Conservation (phyloP, 1,284 basidiomycete species). For the Amylostereum chailletii region DNA sequence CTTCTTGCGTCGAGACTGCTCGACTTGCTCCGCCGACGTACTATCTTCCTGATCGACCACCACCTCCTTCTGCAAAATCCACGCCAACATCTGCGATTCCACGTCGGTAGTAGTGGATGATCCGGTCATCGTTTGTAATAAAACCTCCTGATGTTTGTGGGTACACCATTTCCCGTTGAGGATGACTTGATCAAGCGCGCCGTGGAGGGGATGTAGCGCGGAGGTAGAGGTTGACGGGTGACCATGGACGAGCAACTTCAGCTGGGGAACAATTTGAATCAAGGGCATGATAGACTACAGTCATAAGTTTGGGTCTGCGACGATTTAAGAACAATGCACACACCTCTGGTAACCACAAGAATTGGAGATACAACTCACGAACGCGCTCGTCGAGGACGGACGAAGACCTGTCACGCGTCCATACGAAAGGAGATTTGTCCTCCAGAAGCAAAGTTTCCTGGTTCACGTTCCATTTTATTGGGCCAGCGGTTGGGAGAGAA, state of each 20-base stretch:
- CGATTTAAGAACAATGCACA: constrained; percentile 1
- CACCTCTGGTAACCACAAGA: constrained; percentile 69
- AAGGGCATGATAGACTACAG: constrained; percentile 63
- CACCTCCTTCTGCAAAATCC: constrained; percentile 26
- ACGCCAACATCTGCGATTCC: constrained; percentile 72
- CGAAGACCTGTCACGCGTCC: constrained; percentile 5
- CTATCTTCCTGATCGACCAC: constrained; percentile 17
- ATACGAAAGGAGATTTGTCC: constrained; percentile 7
- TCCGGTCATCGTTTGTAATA: constrained; percentile 42
- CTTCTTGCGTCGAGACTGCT: constrained; percentile 30
- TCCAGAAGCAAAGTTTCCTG: constrained; percentile 9
- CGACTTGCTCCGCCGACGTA: constrained; percentile 39
- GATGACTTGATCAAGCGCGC: constrained; percentile 46
- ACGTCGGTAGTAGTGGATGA: constrained; percentile 27
- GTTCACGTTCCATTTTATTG: constrained; percentile 11
- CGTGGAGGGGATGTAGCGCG: constrained; percentile 44
- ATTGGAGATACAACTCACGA: constrained; percentile 49
- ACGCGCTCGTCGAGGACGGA: constrained; percentile 7
- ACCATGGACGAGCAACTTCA: constrained; percentile 41
- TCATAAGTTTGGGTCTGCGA: background rate
- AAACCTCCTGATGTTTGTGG: constrained; percentile 55
- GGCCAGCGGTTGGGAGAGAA: constrained; percentile 6
- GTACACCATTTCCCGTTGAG: constrained; percentile 45
- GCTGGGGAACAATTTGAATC: constrained; percentile 38
- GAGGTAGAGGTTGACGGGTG: constrained; percentile 17